Evolutionary conservation across 2,329 filamentous ascomycete species (phyloP).

Genomic region (Neonectria neomacrospora): DNA sequence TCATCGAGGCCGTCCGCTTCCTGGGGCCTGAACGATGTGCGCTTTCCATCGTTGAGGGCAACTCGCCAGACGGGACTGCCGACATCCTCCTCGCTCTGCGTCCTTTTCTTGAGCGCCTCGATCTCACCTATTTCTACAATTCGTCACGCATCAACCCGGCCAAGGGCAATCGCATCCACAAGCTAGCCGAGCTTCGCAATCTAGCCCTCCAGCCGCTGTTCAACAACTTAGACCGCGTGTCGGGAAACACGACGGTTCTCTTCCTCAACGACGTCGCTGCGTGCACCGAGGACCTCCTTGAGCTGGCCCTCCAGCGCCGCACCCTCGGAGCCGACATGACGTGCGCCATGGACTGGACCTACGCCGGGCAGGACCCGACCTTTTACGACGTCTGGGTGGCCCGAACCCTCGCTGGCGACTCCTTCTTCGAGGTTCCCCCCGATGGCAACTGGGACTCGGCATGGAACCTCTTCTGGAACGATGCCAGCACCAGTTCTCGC

Average conservation of each 20-base stretch:
- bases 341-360: constrained; percentile 69
- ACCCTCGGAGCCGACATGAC: constrained; percentile 63
- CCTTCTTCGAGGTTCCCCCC: constrained; percentile 64
- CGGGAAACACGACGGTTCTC: constrained; percentile 56
- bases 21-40: constrained; percentile 62
- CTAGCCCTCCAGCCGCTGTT: constrained; percentile 61
- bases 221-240: constrained; percentile 39
- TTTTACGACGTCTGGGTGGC: constrained; percentile 70
- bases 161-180: constrained; percentile 56
- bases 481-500: constrained; percentile 49
- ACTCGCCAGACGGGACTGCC: constrained; percentile 64
- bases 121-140: constrained; percentile 55
- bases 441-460: constrained; percentile 61
- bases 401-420: constrained; percentile 62
- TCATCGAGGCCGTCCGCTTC: constrained; percentile 61
- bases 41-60: constrained; percentile 66
- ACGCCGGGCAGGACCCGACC: constrained; percentile 54
- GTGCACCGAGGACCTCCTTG: constrained; percentile 67
- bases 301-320: constrained; percentile 61
- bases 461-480: constrained; percentile 65
- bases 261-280: constrained; percentile 66
- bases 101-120: constrained; percentile 52
- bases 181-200: constrained; percentile 63
- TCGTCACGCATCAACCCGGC: constrained; percentile 57
- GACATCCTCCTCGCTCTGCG: constrained; percentile 59